phyloP scores from a whole-genome alignment of 495 filamentous ascomycete genomes.

The Patellaria atrata region DNA sequence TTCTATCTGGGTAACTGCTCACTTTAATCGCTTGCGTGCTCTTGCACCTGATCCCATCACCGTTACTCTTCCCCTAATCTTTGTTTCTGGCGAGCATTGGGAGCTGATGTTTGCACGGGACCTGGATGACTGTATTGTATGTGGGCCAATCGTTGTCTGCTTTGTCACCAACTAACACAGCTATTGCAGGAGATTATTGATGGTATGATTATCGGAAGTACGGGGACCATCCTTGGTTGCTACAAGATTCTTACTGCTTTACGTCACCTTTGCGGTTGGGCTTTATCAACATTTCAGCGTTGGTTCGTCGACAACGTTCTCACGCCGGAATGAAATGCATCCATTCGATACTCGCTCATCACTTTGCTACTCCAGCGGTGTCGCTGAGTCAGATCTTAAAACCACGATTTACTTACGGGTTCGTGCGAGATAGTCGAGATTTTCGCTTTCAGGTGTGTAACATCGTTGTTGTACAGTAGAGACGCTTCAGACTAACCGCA shows the following conservation, averaged over 20 bases:
- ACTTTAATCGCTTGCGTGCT: constrained; percentile 16
- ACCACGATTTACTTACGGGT: too few species aligned
- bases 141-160: too few species aligned
- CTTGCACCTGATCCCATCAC: constrained; percentile 10
- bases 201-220: constrained; percentile 15
- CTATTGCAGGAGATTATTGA: constrained; percentile 14
- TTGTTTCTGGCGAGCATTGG: constrained; percentile 12
- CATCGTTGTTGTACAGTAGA: too few species aligned
- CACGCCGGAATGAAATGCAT: constrained; percentile 10
- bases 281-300: constrained; percentile 5
- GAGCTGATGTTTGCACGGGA: constrained; percentile 13
- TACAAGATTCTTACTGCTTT: constrained; percentile 12
- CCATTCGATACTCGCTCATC: too few species aligned
- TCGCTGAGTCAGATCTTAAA: too few species aligned
- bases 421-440: too few species aligned
- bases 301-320: constrained; percentile 10
- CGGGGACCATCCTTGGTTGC: constrained; percentile 13
- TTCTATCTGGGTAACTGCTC: constrained; percentile 13
- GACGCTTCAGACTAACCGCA: too few species aligned
- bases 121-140: too few species aligned
- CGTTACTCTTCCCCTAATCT: constrained; percentile 13
- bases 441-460: too few species aligned
- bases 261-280: constrained; percentile 8
- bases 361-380: too few species aligned
- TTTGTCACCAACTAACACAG: too few species aligned